Conservation (phyloP, 805 yeast genomes). For the Metschnikowia reukaufii region DNA sequence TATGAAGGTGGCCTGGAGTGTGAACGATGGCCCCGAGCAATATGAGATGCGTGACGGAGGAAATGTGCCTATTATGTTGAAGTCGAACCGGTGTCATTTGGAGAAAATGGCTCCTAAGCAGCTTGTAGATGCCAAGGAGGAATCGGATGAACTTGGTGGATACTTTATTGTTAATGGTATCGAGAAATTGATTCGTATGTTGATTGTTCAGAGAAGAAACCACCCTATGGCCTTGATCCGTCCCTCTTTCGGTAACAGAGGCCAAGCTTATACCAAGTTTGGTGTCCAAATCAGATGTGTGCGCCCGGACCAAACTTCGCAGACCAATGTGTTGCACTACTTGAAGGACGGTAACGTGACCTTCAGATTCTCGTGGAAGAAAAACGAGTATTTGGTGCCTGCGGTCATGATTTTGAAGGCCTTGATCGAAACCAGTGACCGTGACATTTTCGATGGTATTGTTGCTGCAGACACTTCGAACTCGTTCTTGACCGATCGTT, state of each 20-base stretch:
- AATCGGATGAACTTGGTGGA: slow-evolving; percentile 94
- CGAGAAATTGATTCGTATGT: slow-evolving; percentile 94
- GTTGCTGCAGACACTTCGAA: slow-evolving; percentile 84
- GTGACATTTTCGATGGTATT: slow-evolving; percentile 94
- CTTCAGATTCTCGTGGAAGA: slow-evolving; percentile 95
- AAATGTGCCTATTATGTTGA: slow-evolving; percentile 85
- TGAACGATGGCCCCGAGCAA: slow-evolving; percentile 83
- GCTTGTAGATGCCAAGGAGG: slow-evolving; percentile 77
- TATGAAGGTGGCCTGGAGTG: slow-evolving; percentile 78
- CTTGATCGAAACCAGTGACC: slow-evolving; percentile 82
- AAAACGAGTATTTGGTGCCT: slow-evolving; percentile 92
- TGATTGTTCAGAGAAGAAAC: slow-evolving; percentile 95
- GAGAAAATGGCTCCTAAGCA: slow-evolving; percentile 80
- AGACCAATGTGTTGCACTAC: slow-evolving; percentile 95
- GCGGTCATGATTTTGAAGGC: slow-evolving; percentile 92
- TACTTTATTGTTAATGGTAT: slow-evolving; percentile 96
- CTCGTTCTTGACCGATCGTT: slow-evolving; percentile 96
- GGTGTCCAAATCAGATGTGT: slow-evolving; percentile 95
- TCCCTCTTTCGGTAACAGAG: slow-evolving; percentile 92
- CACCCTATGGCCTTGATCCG: slow-evolving; percentile 98
- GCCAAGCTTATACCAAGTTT: slow-evolving; percentile 79
- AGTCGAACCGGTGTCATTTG: slow-evolving; percentile 88
- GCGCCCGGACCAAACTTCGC: slow-evolving; percentile 96
- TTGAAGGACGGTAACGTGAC: slow-evolving; percentile 94
- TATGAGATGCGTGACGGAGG: slow-evolving; percentile 89